phyloP scores from a whole-genome alignment of 2,329 filamentous ascomycete species.

The Penicillium concentricum region DNA sequence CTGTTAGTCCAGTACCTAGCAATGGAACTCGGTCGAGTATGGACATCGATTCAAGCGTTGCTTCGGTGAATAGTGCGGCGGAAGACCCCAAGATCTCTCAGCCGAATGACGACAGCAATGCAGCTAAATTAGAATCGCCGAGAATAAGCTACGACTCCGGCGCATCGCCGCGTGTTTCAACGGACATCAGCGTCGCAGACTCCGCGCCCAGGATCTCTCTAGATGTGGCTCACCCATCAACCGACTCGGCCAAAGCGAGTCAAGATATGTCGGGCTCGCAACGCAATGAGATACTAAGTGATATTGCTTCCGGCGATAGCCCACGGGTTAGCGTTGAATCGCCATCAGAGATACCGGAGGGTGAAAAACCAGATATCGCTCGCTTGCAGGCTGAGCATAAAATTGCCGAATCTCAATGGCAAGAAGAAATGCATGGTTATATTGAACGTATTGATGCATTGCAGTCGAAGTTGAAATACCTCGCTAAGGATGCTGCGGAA shows the following conservation, averaged over 20 bases:
- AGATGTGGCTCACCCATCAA: conserved; percentile 5
- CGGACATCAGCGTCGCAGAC: conserved; percentile 23
- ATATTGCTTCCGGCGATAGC: conserved; percentile 17
- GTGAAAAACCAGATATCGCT: conserved; percentile 48
- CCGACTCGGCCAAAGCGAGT: conserved; percentile 5
- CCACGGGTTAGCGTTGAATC: conserved; percentile 17
- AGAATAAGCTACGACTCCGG: conserved; percentile 33
- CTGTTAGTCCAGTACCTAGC: conserved; percentile 51
- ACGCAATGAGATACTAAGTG: not conserved
- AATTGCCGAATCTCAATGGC: conserved; percentile 58
- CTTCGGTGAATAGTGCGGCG: conserved; percentile 18
- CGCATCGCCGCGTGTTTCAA: conserved; percentile 24
- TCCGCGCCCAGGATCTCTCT: conserved; percentile 12
- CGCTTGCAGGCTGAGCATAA: conserved; percentile 53
- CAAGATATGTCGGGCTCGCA: conserved; percentile 10
- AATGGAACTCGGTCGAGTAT: conserved; percentile 42
- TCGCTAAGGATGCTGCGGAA: conserved; percentile 76
- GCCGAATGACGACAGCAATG: conserved; percentile 9
- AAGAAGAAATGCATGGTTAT: conserved; percentile 80
- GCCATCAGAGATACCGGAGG: conserved; percentile 19
- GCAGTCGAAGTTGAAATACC: conserved; percentile 84
- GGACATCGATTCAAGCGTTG: conserved; percentile 33
- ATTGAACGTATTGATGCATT: conserved; percentile 89
- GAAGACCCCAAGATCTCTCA: conserved; percentile 22
- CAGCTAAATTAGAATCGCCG: conserved; percentile 13